A percentile compares a stretch with the other conserved stretches of the same genome.
Conservation (phyloP, 1,139 yeast species). For the Waltiozyma sp. region DNA sequence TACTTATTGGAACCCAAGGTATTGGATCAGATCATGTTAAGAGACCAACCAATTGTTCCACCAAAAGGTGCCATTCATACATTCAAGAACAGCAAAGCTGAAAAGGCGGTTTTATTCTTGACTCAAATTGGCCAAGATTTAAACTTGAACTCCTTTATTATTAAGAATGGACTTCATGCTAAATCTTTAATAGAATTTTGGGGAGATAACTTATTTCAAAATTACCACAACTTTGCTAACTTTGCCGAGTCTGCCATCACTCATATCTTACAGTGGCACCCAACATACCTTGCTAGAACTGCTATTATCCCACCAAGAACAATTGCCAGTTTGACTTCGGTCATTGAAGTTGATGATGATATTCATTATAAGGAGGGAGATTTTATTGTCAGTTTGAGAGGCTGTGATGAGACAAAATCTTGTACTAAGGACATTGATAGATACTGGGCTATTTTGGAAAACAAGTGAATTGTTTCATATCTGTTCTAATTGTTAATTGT, state of each 20-base stretch:
- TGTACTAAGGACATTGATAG: constrained; percentile 41
- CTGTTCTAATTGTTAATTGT: too few relatives aligned
- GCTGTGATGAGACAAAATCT: constrained; percentile 34
- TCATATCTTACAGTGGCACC: constrained; percentile 92
- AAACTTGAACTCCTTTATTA: constrained; percentile 57
- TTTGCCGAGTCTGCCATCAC: constrained; percentile 61
- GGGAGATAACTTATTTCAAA: constrained; percentile 58
- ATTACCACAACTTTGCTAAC: constrained; percentile 48
- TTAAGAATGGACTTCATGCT: constrained; percentile 54
- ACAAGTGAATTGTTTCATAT: not conserved
- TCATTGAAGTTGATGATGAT: constrained; percentile 25
- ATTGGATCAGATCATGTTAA: constrained; percentile 46
- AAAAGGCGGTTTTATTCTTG: constrained; percentile 43
- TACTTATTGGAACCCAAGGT: constrained; percentile 46
- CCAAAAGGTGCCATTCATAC: constrained; percentile 64
- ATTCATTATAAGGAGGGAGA: constrained; percentile 48
- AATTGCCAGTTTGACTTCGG: constrained; percentile 36
- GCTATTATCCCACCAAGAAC: constrained; percentile 57
- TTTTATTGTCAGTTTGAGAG: constrained; percentile 49
- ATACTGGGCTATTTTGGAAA: constrained; percentile 20
- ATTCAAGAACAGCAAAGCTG: constrained; percentile 46
- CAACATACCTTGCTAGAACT: constrained; percentile 57
- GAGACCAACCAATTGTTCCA: constrained; percentile 59
- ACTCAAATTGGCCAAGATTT: constrained; percentile 55
- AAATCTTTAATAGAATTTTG: constrained; percentile 64